Evolutionary conservation across 2,329 filamentous ascomycete genomes (phyloP), one percentile per base, ranked within the genome.

Genomic region (Rhynchosporium agropyri): DNA sequence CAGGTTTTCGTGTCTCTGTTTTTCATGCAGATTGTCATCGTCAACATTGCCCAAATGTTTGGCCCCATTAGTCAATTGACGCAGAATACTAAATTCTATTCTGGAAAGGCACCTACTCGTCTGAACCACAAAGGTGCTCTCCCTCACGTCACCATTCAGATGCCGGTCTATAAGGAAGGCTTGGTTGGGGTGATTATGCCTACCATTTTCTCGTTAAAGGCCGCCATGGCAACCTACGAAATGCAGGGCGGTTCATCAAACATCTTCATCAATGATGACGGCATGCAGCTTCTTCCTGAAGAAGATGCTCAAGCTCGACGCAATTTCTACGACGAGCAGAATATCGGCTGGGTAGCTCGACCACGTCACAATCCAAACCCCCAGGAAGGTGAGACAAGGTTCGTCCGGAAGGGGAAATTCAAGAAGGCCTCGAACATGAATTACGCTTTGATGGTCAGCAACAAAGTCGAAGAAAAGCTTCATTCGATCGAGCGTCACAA

Each of bases 341-440:
- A 79, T 63, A 84, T 85, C 67, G 83, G 83, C 10, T 85, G 82
- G 77, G 81, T 81, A 15, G 77, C 83, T 1, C 79, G 84, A 46
- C 80, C 82, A 10, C 74, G 74, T 54, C 81, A 84, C 67, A 81
- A 83, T 70, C 76, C 82, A 28, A 81, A 82, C 67, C 79, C 80
- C 79, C 82, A 82, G 79, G 60, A 54, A 2, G 33, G 50, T 33
- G 12, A 40, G n/a, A 40, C 10, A n/a, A 54, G 9, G 38, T 86
- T 84, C 69, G 65, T 81, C 20, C 79, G 84, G 45, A 79, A 78
- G 45, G 87, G 87, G 60, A 89, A 89, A 72, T 89, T 89, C 78
- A 89, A 89, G 77, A 89, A 89, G 76, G 86, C 87, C 1, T 89
- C 86, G 33, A 91, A 91, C 77, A 90, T 91, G 88, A 91, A 90